Percentiles rank a stretch among this genome's conserved stretches.
Evolutionary conservation across 495 filamentous ascomycete species (phyloP).

Genomic region (Penicillium lagena): DNA sequence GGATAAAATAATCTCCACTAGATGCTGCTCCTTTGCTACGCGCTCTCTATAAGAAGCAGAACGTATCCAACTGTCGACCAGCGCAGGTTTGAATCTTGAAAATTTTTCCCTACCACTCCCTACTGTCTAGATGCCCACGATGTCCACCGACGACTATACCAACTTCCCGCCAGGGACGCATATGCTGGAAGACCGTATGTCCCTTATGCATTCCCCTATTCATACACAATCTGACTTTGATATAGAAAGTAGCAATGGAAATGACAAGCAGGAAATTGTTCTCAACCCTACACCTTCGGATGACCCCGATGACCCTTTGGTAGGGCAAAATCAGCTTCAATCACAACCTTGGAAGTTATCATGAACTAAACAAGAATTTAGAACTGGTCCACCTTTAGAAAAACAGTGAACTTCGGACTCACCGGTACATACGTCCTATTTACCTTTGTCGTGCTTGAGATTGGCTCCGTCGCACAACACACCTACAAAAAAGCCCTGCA

Average conservation of each 20-base stretch:
- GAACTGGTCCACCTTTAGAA: slow-evolving; percentile 19
- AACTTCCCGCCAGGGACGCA: slow-evolving; percentile 3
- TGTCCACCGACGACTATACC: neutral
- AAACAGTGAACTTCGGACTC: slow-evolving; percentile 28
- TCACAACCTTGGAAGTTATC: neutral
- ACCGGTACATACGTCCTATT: slow-evolving; percentile 25
- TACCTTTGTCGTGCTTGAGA: slow-evolving; percentile 18
- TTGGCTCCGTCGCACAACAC: slow-evolving; percentile 24
- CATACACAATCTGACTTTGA: slow-evolving; percentile 1
- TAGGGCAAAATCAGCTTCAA: neutral
- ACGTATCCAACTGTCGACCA: neutral
- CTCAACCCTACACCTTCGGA: slow-evolving; percentile 12
- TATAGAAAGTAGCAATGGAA: neutral
- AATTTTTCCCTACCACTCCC: neutral
- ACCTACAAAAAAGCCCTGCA: slow-evolving; percentile 19
- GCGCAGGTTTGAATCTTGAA: neutral
- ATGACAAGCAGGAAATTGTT: slow-evolving; percentile 3
- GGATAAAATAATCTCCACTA: neutral
- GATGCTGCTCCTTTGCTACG: neutral
- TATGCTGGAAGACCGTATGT: slow-evolving; percentile 1
- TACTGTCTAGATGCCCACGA: neutral
- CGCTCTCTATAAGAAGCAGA: neutral
- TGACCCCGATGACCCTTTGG: slow-evolving; percentile 17
- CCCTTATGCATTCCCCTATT: neutral
- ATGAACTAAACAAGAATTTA: neutral